Base-by-base conservation (phyloP, 176 grass and related monocot genomes). In the Juncus inflexus region DNA sequence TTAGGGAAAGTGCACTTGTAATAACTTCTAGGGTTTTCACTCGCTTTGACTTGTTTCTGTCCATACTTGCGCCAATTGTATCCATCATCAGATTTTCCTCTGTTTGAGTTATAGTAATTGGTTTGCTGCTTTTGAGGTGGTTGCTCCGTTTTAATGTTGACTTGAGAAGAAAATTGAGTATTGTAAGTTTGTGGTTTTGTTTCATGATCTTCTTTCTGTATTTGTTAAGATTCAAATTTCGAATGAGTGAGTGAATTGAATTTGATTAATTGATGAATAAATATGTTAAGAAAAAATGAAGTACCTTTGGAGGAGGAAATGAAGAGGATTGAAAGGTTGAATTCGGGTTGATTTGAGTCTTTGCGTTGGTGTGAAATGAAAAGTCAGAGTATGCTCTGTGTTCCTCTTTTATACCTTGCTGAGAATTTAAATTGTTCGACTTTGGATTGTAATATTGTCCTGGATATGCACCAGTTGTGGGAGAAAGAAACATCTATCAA, bases 391-490 rank as follows among this genome's bases (percentile, higher is more conserved):
- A 82, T 6, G 9, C 8, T 64, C 37, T 65, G 9, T 7, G 62
- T 12, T 57, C 55, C 5, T 41, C 56, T 41, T 14, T 67, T 38
- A 68, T 53, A 7, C 80, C 75, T 12, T 59, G 70, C 76, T 81
- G 77, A 53, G 42, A 19, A 70, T 70, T 43, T 50, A 9, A 58
- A 60, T 49, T 78, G 51, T 78, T 72, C 2, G 68, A 35, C 42
- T 85, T 82, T 78, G 69, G 86, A 63, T 88, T 77, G 58, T 63
- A 83, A 35, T 53, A 40, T 75, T 70, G 80, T 64, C 77, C 70
- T 3, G 87, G 87, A 69, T 92, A 86, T 13, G 80, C 57, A 3
- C 94, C 94, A 0, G 94, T 99, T 7, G 94, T 99, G 9, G 94
- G 94, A 12, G 88, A 92, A 41, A 64, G 63, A 38, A 92, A 69